These are phyloP conservation scores for Cyclotella distinguenda DNA, from an alignment of 108 stramenopile genomes.

Conservation along the genomic window DNA sequence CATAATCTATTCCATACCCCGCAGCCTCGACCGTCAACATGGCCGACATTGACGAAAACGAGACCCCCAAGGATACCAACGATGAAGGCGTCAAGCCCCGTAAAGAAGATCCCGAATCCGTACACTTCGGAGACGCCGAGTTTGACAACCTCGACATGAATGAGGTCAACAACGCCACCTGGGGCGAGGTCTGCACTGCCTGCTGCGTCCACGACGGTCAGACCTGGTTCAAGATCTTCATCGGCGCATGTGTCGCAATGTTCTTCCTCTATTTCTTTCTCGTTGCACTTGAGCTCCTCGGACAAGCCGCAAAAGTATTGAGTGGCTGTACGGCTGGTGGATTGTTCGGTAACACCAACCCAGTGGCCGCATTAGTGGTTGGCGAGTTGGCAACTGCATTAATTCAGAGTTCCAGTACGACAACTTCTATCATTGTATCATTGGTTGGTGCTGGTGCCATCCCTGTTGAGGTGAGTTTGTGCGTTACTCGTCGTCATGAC, in stretches of 20 bases:
- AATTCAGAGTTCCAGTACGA: conserved; percentile 85
- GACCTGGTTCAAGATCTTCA: conserved; percentile 60
- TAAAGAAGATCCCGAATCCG: too few species aligned
- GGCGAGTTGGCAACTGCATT: conserved; percentile 85
- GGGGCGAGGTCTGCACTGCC: conserved; percentile 70
- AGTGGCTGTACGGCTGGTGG: conserved; percentile 77
- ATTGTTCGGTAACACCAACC: conserved; percentile 80
- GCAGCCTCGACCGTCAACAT: too few species aligned
- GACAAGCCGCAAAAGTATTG: conserved; percentile 80
- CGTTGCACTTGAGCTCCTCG: conserved; percentile 77
- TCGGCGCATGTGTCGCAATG: conserved; percentile 49
- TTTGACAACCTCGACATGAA: background rate
- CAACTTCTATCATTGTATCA: conserved; percentile 86
- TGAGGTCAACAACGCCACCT: conserved; percentile 54
- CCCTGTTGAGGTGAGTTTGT: conserved; percentile 28
- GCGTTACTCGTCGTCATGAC: too few species aligned
- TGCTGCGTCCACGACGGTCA: conserved; percentile 69
- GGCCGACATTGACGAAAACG: too few species aligned
- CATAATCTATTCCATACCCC: too few species aligned
- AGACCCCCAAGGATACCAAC: too few species aligned
- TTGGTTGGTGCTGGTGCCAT: conserved; percentile 71
- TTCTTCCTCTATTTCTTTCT: conserved; percentile 93
- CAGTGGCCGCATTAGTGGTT: conserved; percentile 82
- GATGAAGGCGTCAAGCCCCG: too few species aligned
- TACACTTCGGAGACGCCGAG: conserved; percentile 6